Base-by-base conservation (phyloP, 768 basidiomycete genomes). In the Russula emetica region DNA sequence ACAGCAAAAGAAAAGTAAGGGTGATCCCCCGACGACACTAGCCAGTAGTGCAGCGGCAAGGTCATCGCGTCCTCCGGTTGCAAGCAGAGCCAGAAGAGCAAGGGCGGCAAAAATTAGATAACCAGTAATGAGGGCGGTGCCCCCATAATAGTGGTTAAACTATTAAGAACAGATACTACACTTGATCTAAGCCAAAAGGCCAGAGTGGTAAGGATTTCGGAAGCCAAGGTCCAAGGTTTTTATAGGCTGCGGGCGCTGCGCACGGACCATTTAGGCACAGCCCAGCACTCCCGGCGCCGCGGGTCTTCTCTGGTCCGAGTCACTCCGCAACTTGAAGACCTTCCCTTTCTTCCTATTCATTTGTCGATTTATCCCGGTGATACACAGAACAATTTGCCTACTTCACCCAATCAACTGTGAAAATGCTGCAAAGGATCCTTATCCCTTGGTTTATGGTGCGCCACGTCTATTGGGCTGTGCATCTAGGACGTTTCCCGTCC, bases 151-250 rank as follows among this genome's bases (percentile, higher is more conserved):
- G 72, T 72, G 72, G 72, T 85, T 84, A 84, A 84, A 84, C 83
- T 84, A 84, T 85, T 85, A 88, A 90, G 87, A 90, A 90, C 89
- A 92, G 88, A 90, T 92, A 91, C 90, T 90, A 91, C 90, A 91
- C 89, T 90, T 90, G 88, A 90, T 91, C 89, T 90, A 90, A 91
- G 89, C 89, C 88, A 90, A 90, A 88, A 89, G 88, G 87, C 87
- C 87, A 88, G 87, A 89, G 87, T 88, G 87, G 87, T 87, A 80
- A 85, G 69, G 77, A 66, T 32, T 61, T 24, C 24, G 28, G 30
- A 0, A 0, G 22, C 14, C 32, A 34, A 26, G 10, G 36, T 10
- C 40, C 56, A 5, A 4, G 1, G 26, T 0, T 68, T 67, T 30
- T 67, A 66, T 67, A 67, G 47, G 1, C 7, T 1, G 11, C 4